phyloP scores from a whole-genome alignment of 768 basidiomycete genomes.

The Tricholoma flavovirens region DNA sequence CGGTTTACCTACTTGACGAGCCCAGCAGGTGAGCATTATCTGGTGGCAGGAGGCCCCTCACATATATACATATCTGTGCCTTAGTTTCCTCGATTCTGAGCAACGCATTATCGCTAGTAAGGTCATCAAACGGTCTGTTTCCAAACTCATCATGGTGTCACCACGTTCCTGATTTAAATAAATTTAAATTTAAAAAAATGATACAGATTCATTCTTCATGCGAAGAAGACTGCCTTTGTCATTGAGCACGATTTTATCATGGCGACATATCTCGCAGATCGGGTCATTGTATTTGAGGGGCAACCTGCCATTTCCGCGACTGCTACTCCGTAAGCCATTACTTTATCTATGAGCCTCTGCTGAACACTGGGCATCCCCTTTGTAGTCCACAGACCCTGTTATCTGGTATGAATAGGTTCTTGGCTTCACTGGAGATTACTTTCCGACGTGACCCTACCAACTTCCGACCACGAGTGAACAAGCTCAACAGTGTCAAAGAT shows the following conservation, averaged over 20 bases:
- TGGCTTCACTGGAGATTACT: conserved; percentile 93
- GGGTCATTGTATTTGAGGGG: conserved; percentile 90
- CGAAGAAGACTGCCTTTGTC: conserved; percentile 97
- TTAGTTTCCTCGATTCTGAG: conserved; percentile 93
- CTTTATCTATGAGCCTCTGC: not conserved
- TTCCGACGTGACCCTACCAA: conserved; percentile 98
- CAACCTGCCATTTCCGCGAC: conserved; percentile 83
- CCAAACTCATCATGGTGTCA: not conserved
- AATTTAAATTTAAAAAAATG: too few relatives aligned
- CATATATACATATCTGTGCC: not conserved
- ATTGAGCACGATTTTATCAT: conserved; percentile 99
- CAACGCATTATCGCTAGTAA: conserved; percentile 98
- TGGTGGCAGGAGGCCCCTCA: not conserved
- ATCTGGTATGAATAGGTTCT: conserved; percentile 97
- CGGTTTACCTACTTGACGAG: conserved; percentile 95
- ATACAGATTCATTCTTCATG: conserved; percentile 82
- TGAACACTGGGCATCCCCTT: not conserved
- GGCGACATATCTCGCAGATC: conserved; percentile 98
- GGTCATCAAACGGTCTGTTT: conserved; percentile 85
- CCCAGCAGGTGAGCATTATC: conserved; percentile 58
- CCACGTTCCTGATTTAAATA: not conserved
- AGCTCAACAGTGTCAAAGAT: conserved; percentile 79
- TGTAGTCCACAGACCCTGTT: conserved; percentile 86
- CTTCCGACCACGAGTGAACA: conserved; percentile 86
- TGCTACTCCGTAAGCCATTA: conserved; percentile 72